Base-by-base conservation (phyloP, 805 yeast species). In the Candida piceae region DNA sequence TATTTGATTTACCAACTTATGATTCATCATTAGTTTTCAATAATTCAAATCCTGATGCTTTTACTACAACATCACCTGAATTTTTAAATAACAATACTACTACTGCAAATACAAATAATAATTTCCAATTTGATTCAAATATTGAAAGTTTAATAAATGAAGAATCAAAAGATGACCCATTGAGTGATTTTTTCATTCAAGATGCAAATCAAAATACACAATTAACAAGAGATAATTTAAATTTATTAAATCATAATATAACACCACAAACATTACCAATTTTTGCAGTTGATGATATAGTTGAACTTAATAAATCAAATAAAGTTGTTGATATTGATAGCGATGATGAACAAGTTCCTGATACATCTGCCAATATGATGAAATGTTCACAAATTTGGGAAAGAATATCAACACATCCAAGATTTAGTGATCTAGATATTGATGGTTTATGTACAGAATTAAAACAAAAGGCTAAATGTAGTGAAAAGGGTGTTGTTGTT, bases 311-410 rank as follows among this genome's bases (percentile, higher is more conserved):
- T 11, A 39, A 43, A n/a, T n/a, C n/a, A n/a, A n/a, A n/a, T n/a
- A n/a, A n/a, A n/a, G n/a, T n/a, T 12, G 39, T 41, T 12, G 40
- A 34, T 28, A 41, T 38, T 21, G 53, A 56, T 19, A 66, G 54
- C 26, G 57, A 50, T 15, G 64, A 55, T 31, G 67, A 55, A 52
- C 57, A 58, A 18, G 89, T 86, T 4, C 95, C 95, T 5, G 74
- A 82, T 4, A 82, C 76, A 7, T 82, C 78, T 39, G 63, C 61
- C 13, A 68, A 73, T 11, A 57, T 77, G 48, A 63, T 84, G 62
- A 78, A 77, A 53, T 93, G 98, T 61, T 76, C 95, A 0, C 96
- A 88, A 49, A 82, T 90, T 12, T 93, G 98, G 98, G 97, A 90
- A 60, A 74, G 97, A 54, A 83, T 93, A 26, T 84, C 96, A 2